A percentile compares a stretch with the other conserved stretches of the same genome.
These are phyloP conservation scores for Fagus crenata DNA, from an alignment of 306 rosid species.

Conservation along the genomic window DNA sequence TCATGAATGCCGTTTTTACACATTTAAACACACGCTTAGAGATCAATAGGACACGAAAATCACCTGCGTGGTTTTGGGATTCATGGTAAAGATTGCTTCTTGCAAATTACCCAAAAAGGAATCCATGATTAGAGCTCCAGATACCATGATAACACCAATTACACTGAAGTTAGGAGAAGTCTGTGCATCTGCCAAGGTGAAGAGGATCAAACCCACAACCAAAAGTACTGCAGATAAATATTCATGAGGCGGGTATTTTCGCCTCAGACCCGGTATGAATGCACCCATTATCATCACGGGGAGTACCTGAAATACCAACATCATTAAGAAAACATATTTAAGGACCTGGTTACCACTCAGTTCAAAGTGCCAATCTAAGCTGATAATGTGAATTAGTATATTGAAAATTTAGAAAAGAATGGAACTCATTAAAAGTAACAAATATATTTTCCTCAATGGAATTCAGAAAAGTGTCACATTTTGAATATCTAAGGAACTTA, in stretches of 20 bases:
- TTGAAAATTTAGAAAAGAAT: too few relatives aligned
- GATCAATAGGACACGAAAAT: constrained; percentile 8
- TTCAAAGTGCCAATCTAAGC: background rate
- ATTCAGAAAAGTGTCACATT: too few relatives aligned
- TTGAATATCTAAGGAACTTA: too few relatives aligned
- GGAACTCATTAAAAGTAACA: too few relatives aligned
- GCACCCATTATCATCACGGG: constrained; percentile 99
- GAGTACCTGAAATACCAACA: constrained; percentile 62
- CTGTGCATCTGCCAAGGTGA: constrained; percentile 96
- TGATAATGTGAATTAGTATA: background rate
- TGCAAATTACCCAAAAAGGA: constrained; percentile 90
- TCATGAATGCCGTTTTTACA: constrained; percentile 20
- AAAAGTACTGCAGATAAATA: constrained; percentile 81
- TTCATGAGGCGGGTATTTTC: constrained; percentile 88
- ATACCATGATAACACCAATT: constrained; percentile 84
- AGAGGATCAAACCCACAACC: constrained; percentile 90
- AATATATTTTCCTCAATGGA: too few relatives aligned
- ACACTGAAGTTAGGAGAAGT: constrained; percentile 91
- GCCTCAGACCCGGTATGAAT: constrained; percentile 85
- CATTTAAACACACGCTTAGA: constrained; percentile 11
- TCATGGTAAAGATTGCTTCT: constrained; percentile 97
- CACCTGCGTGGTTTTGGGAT: constrained; percentile 96
- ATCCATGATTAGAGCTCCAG: constrained; percentile 93
- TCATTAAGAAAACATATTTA: background rate
- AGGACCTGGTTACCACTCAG: background rate